Percentiles rank a stretch among this genome's conserved stretches.
Evolutionary conservation across 371 early-diverging fungal species (phyloP).

Genomic region (Mucor plumbeus): DNA sequence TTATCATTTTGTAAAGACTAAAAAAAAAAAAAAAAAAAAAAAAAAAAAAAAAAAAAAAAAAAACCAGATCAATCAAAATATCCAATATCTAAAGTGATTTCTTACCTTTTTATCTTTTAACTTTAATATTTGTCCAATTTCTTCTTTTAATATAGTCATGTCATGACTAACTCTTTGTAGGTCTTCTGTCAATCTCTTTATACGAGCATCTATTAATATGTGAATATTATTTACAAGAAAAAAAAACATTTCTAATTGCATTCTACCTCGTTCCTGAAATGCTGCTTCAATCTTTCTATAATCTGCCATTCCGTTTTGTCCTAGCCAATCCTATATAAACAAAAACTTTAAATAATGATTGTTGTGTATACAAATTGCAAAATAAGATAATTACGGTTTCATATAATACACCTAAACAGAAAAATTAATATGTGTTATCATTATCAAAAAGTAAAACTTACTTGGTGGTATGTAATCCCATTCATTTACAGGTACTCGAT

Average conservation of each 20-base stretch:
- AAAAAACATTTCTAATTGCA: not conserved
- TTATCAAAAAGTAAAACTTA: constrained; percentile 37
- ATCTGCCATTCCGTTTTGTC: constrained; percentile 58
- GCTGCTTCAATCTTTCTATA: constrained; percentile 61
- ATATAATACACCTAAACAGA: constrained; percentile 58
- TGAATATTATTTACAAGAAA: not conserved
- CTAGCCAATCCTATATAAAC: constrained; percentile 49
- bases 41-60: not conserved
- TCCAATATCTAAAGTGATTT: not conserved
- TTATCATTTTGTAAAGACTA: not conserved
- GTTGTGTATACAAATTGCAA: not conserved
- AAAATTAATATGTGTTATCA: not conserved
- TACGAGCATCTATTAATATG: constrained; percentile 46
- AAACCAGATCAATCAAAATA: not conserved
- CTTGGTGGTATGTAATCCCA: constrained; percentile 89
- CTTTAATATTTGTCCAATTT: constrained; percentile 60
- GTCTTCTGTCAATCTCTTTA: constrained; percentile 62
- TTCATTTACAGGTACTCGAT: constrained; percentile 81
- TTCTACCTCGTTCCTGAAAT: constrained; percentile 63
- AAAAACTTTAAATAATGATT: not conserved
- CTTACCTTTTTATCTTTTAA: constrained; percentile 66
- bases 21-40: not conserved
- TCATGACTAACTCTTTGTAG: constrained; percentile 56
- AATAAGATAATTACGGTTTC: constrained; percentile 58
- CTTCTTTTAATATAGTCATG: constrained; percentile 56